phyloP scores from a whole-genome alignment of 352 stramenopile genomes.

The Pythium plurisporium region DNA sequence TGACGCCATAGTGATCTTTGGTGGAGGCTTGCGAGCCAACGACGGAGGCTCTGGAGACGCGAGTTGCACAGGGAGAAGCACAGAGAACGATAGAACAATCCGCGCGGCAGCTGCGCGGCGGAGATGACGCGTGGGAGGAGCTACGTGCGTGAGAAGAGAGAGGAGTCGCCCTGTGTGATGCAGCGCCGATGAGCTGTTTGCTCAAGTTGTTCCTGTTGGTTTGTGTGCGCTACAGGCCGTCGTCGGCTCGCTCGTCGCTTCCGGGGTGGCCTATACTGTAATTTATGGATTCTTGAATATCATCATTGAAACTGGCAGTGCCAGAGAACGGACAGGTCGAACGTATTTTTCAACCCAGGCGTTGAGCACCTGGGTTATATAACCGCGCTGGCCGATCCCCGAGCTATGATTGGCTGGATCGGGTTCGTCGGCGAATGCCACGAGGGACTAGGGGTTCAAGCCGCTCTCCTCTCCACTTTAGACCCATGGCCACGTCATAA shows the following conservation, averaged over 20 bases:
- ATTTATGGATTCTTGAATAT: not conserved
- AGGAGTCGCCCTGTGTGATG: not conserved
- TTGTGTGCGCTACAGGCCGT: not conserved
- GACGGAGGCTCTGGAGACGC: not conserved
- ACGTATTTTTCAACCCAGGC: too few relatives aligned
- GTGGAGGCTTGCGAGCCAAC: not conserved
- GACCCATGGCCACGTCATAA: too few relatives aligned
- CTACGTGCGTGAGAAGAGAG: not conserved
- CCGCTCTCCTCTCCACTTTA: too few relatives aligned
- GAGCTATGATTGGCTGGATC: not conserved
- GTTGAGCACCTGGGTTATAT: not conserved
- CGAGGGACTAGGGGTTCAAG: constrained; percentile 4
- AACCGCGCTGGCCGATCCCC: not conserved
- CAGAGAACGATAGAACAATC: not conserved
- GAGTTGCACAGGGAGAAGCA: not conserved
- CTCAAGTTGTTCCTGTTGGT: not conserved
- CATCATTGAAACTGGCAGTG: not conserved
- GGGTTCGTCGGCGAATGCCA: not conserved
- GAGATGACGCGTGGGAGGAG: not conserved
- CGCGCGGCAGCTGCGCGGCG: not conserved
- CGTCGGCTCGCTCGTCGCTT: not conserved
- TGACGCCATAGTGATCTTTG: constrained; percentile 14
- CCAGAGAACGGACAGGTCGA: too few relatives aligned
- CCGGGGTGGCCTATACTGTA: not conserved
- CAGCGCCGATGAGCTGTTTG: not conserved